Conservation (phyloP, 371 early-diverging fungal genomes). For the Conidiobolus coronatus region DNA sequence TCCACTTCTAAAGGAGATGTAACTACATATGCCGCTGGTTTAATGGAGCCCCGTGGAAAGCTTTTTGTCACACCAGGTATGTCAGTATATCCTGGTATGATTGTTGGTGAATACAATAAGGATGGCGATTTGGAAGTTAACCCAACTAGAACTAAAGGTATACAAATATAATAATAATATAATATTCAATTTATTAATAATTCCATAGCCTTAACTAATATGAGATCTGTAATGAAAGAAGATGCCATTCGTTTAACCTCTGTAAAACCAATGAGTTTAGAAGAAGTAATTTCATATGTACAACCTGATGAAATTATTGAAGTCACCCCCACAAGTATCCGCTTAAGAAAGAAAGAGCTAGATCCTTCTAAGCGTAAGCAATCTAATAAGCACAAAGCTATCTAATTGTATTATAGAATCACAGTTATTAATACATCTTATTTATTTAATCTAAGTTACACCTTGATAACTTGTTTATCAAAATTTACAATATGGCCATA, state of each 20-base stretch:
- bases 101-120: conserved; percentile 51
- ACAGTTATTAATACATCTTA: too few species aligned
- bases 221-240: conserved; percentile 47
- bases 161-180: too few species aligned
- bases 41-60: conserved; percentile 47
- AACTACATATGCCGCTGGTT: conserved; percentile 39
- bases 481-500: too few species aligned
- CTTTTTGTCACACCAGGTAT: conserved; percentile 43
- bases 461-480: too few species aligned
- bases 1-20: conserved; percentile 33
- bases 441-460: too few species aligned
- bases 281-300: conserved; percentile 46
- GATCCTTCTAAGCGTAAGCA: conserved; percentile 35
- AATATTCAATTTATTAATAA: too few species aligned
- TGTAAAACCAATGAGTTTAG: conserved; percentile 32
- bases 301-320: conserved; percentile 57
- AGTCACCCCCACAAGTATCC: conserved; percentile 37
- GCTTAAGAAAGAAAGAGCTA: conserved; percentile 41
- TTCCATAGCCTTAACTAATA: conserved; percentile 27
- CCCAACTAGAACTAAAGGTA: conserved; percentile 39
- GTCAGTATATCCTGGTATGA: conserved; percentile 54
- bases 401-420: too few species aligned
- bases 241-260: conserved; percentile 40
- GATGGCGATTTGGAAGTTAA: conserved; percentile 46
- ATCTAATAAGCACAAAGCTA: not conserved